Evolutionary conservation across 2,329 filamentous ascomycete genomes (phyloP), one percentile per base, ranked within the genome.

Genomic region (Fusarium concolor): DNA sequence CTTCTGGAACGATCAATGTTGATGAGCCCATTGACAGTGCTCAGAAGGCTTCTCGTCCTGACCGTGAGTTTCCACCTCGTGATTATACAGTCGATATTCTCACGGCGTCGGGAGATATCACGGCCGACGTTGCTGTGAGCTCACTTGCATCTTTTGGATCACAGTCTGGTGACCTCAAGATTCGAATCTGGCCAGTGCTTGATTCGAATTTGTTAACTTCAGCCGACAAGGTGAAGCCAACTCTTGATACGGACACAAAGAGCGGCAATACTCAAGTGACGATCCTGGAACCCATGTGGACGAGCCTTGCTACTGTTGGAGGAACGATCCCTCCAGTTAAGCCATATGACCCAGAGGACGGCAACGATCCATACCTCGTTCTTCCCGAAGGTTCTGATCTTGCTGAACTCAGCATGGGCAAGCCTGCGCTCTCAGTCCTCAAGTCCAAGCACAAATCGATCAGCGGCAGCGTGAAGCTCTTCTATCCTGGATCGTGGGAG

Each of bases 401-500:
- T 26, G 28, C 49, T 42, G 45, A 47, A 31, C 46, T 46, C 22
- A 29, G 20, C 58, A 20, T 44, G 33, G 26, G 38, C 31, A 52
- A 55, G 37, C 66, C 73, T 15, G 65, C 71, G 26, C 58, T 83
- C 72, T 69, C 75, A 46, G 72, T 75, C 29, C 74, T 88, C 6
- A 68, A 75, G 35, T 79, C 81, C 4, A 65, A 69, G 9, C 85
- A 88, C 75, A 75, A 62, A 22, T 80, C 81, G 39, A 79, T 84
- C 11, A 84, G 82, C 54, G 85, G 84, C 9, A 47, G 71, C 31
- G 68, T 86, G 46, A 71, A 68, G 15, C 75, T 87, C 22, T 62
- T 50, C 17, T 87, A 86, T 66, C 85, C 86, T 1, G 71, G 70
- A 22, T 76, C 79, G 4, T 88, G 86, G 86, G 81, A 83, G 65